These are phyloP conservation scores for Neonothopanus nambi DNA, from an alignment of 1,284 basidiomycete genomes.

Conservation along the genomic window DNA sequence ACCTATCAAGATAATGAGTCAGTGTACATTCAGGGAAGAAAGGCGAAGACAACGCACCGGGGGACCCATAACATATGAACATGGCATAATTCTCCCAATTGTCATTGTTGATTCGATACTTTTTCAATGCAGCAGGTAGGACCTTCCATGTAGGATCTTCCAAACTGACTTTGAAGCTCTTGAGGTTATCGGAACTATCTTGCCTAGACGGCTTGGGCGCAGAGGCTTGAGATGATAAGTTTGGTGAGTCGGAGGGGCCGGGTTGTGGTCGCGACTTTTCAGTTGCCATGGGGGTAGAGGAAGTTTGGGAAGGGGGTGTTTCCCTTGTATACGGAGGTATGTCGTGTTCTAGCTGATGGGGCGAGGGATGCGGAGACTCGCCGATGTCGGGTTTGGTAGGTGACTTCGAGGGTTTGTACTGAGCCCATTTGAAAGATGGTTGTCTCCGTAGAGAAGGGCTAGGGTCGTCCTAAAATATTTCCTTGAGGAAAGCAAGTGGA, in stretches of 20 bases:
- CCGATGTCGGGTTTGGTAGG: conserved; percentile 64
- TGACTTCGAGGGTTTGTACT: conserved; percentile 70
- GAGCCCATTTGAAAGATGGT: conserved; percentile 82
- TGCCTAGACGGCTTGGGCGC: conserved; percentile 52
- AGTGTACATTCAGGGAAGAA: conserved; percentile 9
- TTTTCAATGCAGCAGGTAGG: conserved; percentile 94
- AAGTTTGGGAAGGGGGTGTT: conserved; percentile 16
- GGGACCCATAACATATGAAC: conserved; percentile 96
- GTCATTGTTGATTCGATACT: conserved; percentile 98
- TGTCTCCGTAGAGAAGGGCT: conserved; percentile 60
- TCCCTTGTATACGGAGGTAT: conserved; percentile 40
- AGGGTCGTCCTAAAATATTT: conserved; percentile 42
- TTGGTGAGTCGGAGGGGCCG: conserved; percentile 34
- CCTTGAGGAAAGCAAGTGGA: neutral
- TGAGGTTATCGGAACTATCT: conserved; percentile 76
- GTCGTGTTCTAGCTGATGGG: conserved; percentile 73
- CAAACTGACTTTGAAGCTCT: conserved; percentile 87
- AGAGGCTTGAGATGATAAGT: conserved; percentile 24
- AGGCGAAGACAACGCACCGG: conserved; percentile 53
- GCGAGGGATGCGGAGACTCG: conserved; percentile 78
- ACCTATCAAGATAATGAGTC: conserved; percentile 37
- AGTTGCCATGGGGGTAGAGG: conserved; percentile 19
- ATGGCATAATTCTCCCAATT: conserved; percentile 99
- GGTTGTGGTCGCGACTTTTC: conserved; percentile 29
- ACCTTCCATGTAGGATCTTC: conserved; percentile 99